phyloP scores from a whole-genome alignment of 768 basidiomycete genomes.

The Pluteus cervinus region DNA sequence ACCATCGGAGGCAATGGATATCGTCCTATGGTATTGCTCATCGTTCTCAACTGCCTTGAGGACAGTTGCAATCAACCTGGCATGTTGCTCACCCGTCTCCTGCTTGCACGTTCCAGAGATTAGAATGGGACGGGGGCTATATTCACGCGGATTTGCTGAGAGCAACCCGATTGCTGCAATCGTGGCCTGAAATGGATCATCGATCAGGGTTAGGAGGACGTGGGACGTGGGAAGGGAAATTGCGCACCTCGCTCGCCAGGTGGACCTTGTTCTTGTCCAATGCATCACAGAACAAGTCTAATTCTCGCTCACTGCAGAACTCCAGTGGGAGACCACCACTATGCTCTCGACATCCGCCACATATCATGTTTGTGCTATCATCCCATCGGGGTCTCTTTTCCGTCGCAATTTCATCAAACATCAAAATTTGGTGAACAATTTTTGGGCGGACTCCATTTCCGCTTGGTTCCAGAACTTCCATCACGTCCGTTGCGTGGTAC shows the following conservation, averaged over 20 bases:
- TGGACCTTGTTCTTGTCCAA: too few relatives aligned
- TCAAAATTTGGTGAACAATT: slow-evolving; percentile 9
- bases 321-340: too few relatives aligned
- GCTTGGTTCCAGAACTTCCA: too few relatives aligned
- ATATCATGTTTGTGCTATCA: slow-evolving; percentile 8
- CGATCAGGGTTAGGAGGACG: too few relatives aligned
- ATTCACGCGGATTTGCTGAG: slow-evolving; percentile 6
- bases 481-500: too few relatives aligned
- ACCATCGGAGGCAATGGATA: slow-evolving; percentile 19
- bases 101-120: slow-evolving; percentile 10
- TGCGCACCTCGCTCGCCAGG: too few relatives aligned
- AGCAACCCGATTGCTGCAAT: slow-evolving; percentile 7
- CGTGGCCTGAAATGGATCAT: slow-evolving; percentile 11
- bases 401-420: slow-evolving; percentile 12
- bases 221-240: too few relatives aligned
- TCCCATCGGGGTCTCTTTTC: slow-evolving; percentile 12
- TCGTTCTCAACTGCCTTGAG: slow-evolving; percentile 8
- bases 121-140: slow-evolving; percentile 7
- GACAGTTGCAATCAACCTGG: slow-evolving; percentile 11
- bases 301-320: too few relatives aligned
- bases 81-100: slow-evolving; percentile 11
- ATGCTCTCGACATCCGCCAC: slow-evolving; percentile 11
- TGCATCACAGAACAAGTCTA: too few relatives aligned
- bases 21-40: neutral
- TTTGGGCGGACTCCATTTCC: neutral